phyloP scores from a whole-genome alignment of 768 basidiomycete genomes.

The Trametes cinnabarina region DNA sequence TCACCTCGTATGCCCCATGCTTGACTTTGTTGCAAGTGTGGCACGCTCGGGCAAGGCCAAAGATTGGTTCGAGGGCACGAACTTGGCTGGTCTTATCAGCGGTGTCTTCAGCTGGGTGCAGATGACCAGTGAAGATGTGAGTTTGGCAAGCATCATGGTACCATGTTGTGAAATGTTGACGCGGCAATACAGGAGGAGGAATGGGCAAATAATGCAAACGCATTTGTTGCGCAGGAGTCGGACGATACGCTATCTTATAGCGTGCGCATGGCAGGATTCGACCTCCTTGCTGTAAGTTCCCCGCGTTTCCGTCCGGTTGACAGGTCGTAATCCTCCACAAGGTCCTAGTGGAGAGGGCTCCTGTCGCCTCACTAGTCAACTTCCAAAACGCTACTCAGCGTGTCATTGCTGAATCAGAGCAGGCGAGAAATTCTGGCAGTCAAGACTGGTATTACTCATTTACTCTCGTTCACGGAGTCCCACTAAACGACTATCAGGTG shows the following conservation, averaged over 20 bases:
- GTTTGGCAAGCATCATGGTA: too few species aligned
- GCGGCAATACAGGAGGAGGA: slow-evolving; percentile 86
- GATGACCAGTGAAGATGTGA: slow-evolving; percentile 88
- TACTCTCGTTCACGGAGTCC: background rate
- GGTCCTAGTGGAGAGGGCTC: slow-evolving; percentile 50
- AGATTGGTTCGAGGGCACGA: slow-evolving; percentile 57
- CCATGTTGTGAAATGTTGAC: too few species aligned
- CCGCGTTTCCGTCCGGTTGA: background rate
- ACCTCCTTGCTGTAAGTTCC: slow-evolving; percentile 65
- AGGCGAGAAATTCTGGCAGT: slow-evolving; percentile 51
- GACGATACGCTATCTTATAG: slow-evolving; percentile 85
- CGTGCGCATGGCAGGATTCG: slow-evolving; percentile 80
- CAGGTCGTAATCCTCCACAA: background rate
- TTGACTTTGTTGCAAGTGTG: slow-evolving; percentile 75
- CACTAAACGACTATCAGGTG: slow-evolving; percentile 55
- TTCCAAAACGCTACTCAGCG: slow-evolving; percentile 56
- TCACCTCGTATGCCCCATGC: slow-evolving; percentile 71
- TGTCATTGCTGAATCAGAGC: slow-evolving; percentile 56
- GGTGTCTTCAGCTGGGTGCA: slow-evolving; percentile 70
- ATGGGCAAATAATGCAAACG: slow-evolving; percentile 87
- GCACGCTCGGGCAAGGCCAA: slow-evolving; percentile 63
- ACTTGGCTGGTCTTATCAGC: slow-evolving; percentile 49
- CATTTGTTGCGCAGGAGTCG: slow-evolving; percentile 92
- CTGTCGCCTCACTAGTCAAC: slow-evolving; percentile 47
- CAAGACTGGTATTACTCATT: slow-evolving; percentile 56